A percentile compares a stretch with the other conserved stretches of the same genome.
phyloP scores from a whole-genome alignment of 441 rosid genomes.

The Syzygium malaccense region DNA sequence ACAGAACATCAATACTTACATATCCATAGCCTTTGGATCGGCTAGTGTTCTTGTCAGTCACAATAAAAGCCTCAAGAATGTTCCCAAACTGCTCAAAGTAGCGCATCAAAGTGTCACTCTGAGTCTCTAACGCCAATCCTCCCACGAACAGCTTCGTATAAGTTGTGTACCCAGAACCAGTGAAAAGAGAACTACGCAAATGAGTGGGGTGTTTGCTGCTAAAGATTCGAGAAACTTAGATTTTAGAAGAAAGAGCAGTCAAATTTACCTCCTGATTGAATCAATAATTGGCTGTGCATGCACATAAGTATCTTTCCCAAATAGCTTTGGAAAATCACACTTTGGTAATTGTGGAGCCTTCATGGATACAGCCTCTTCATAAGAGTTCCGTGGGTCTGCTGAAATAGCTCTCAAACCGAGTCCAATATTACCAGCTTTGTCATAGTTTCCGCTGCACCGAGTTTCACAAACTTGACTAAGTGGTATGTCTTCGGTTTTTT shows the following conservation, averaged over 20 bases:
- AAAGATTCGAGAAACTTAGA: neutral
- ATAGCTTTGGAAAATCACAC: neutral
- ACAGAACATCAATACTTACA: conserved; percentile 33
- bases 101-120: conserved; percentile 80
- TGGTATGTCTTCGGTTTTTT: neutral
- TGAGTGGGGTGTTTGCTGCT: neutral
- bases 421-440: neutral
- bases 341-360: neutral
- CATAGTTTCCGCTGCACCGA: neutral
- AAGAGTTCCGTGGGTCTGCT: neutral
- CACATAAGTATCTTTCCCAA: neutral
- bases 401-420: neutral
- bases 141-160: conserved; percentile 87
- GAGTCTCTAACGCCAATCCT: conserved; percentile 98
- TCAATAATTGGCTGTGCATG: conserved; percentile 40
- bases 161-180: conserved; percentile 49
- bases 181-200: neutral
- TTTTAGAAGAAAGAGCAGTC: neutral
- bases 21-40: conserved; percentile 98
- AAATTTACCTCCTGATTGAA: conserved; percentile 52
- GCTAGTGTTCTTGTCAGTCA: conserved; percentile 87
- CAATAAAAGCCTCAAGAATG: conserved; percentile 86
- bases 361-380: conserved; percentile 7
- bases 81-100: conserved; percentile 98
- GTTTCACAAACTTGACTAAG: neutral